These are phyloP conservation scores for Pseudogymnoascus sp. DNA, from an alignment of 2,329 filamentous ascomycete species.

Conservation along the genomic window DNA sequence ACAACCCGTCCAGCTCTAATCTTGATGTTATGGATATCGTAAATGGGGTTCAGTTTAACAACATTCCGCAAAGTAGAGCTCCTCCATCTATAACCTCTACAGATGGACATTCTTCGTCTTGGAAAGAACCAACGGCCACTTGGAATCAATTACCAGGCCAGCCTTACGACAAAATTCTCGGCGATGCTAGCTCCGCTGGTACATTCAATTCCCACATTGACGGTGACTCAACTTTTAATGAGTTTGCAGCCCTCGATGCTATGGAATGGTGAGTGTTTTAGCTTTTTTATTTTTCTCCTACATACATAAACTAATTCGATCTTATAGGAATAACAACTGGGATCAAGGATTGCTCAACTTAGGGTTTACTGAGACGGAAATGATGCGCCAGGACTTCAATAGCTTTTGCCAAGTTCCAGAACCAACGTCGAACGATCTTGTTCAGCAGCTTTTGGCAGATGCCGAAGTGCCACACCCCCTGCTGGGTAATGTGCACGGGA, in stretches of 20 bases:
- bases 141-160: neutral
- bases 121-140: neutral
- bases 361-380: conserved; percentile 28
- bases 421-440: conserved; percentile 25
- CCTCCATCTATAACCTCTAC: neutral
- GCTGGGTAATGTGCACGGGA: neutral
- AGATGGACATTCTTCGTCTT: neutral
- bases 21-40: neutral
- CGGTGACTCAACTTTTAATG: conserved; percentile 47
- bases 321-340: conserved; percentile 25
- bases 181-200: conserved; percentile 19
- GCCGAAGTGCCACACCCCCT: neutral
- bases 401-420: conserved; percentile 28
- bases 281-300: neutral
- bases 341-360: conserved; percentile 30
- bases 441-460: conserved; percentile 23
- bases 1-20: neutral
- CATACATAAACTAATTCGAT: conserved; percentile 15
- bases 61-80: neutral
- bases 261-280: conserved; percentile 36
- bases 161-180: conserved; percentile 14
- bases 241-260: conserved; percentile 49
- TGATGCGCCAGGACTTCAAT: conserved; percentile 30
- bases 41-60: neutral
- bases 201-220: conserved; percentile 21